Conservation (phyloP, 345 rosid species). For the Gossypium thurberi region DNA sequence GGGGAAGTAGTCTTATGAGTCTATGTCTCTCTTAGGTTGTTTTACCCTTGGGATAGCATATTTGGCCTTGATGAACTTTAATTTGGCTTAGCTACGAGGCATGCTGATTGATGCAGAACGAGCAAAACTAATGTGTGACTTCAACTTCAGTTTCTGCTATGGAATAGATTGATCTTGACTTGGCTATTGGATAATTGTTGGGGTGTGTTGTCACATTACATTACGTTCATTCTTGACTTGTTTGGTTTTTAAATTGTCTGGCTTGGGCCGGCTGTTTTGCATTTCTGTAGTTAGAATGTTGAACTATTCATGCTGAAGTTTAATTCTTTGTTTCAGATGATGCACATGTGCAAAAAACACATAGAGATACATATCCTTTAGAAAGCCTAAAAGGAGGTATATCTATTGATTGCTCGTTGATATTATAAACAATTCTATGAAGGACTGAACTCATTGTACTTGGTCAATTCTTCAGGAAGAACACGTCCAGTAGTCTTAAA, state of each 20-base stretch:
- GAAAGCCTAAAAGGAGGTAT: constrained; percentile 75
- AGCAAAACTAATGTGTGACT: not conserved
- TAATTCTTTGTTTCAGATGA: constrained; percentile 48
- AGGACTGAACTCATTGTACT: constrained; percentile 14
- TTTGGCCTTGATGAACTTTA: no score
- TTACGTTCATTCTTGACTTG: not conserved
- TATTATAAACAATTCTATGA: constrained; percentile 11
- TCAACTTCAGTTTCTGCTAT: not conserved
- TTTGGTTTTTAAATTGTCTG: not conserved
- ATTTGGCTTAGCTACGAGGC: not conserved
- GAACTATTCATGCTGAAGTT: constrained; percentile 7
- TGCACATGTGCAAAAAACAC: constrained; percentile 40
- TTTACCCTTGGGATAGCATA: not conserved
- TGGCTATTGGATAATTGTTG: not conserved
- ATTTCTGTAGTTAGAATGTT: not conserved
- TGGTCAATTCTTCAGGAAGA: constrained; percentile 43
- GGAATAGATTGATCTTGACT: not conserved
- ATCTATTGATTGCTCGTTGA: constrained; percentile 9
- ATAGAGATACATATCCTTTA: constrained; percentile 40
- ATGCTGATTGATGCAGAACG: no score
- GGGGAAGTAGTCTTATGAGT: not conserved
- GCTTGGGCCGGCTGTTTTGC: not conserved
- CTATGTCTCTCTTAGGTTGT: not conserved
- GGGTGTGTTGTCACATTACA: not conserved
- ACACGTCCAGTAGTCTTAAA: constrained; percentile 52